phyloP scores from a whole-genome alignment of 495 filamentous ascomycete genomes.

The Venustampulla echinocandica region DNA sequence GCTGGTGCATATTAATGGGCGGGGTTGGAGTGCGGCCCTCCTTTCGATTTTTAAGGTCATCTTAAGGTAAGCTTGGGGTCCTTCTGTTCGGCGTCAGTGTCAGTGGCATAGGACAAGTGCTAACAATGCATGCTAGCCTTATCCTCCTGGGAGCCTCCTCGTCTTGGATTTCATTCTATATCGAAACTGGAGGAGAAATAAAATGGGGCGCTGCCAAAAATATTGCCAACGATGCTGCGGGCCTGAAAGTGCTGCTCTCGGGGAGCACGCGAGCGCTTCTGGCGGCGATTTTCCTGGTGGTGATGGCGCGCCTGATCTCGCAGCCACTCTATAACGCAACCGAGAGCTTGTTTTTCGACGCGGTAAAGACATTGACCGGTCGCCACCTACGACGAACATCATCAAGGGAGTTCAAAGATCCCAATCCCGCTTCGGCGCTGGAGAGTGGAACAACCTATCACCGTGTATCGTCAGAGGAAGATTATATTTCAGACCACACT shows the following conservation, averaged over 20 bases:
- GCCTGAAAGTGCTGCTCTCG: background rate
- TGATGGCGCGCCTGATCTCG: background rate
- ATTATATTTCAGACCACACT: background rate
- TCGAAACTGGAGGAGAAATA: conserved; percentile 2
- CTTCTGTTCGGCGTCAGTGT: background rate
- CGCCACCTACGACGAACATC: background rate
- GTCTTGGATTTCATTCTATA: conserved; percentile 1
- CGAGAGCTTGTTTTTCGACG: background rate
- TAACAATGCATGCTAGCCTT: background rate
- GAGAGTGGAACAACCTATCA: background rate
- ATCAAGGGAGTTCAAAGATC: background rate
- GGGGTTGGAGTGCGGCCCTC: background rate
- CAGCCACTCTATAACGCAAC: background rate
- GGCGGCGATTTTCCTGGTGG: background rate
- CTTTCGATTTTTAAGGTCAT: background rate
- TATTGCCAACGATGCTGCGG: background rate
- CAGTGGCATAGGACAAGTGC: too few relatives aligned
- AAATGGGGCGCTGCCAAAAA: conserved; percentile 5
- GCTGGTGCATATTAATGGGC: background rate
- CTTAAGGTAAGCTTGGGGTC: background rate
- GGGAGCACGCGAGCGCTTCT: background rate
- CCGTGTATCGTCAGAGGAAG: background rate
- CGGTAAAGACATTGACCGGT: background rate
- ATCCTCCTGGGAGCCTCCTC: conserved; percentile 5
- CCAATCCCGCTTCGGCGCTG: background rate